These are phyloP conservation scores for Penicillium fuscoglaucum DNA, from an alignment of 2,329 filamentous ascomycete genomes.

Conservation along the genomic window DNA sequence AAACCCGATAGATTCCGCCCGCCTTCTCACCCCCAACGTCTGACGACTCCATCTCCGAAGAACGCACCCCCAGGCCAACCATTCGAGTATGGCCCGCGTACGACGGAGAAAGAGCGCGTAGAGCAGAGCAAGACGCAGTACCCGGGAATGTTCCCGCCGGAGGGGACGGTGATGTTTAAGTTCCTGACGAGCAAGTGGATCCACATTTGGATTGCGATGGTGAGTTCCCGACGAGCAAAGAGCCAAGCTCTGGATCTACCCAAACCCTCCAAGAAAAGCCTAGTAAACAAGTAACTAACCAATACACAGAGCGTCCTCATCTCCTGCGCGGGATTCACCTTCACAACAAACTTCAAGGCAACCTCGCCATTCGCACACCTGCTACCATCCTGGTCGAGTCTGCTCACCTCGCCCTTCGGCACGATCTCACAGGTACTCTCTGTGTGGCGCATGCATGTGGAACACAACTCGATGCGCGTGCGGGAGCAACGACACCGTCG, in stretches of 20 bases:
- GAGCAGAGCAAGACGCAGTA: conserved; percentile 72
- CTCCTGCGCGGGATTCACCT: conserved; percentile 69
- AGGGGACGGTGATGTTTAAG: conserved; percentile 79
- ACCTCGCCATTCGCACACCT: conserved; percentile 79
- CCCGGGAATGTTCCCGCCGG: conserved; percentile 83
- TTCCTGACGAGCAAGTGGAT: conserved; percentile 76
- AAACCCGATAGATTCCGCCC: conserved; percentile 89
- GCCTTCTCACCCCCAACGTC: conserved; percentile 78
- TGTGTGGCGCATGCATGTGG: conserved; percentile 74
- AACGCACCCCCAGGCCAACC: conserved; percentile 41
- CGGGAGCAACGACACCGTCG: conserved; percentile 70
- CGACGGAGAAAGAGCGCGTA: conserved; percentile 60
- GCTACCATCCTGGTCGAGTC: conserved; percentile 68
- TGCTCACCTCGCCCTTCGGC: conserved; percentile 68
- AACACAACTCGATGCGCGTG: conserved; percentile 67
- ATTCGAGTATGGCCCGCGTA: conserved; percentile 71
- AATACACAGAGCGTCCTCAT: conserved; percentile 62
- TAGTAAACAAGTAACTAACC: neutral
- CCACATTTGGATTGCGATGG: conserved; percentile 81
- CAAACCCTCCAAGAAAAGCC: neutral
- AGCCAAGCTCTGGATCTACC: neutral
- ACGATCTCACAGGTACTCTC: conserved; percentile 66
- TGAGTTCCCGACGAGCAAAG: conserved; percentile 45
- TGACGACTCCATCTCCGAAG: conserved; percentile 40
- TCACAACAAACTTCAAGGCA: conserved; percentile 73